phyloP scores from a whole-genome alignment of 495 filamentous ascomycete species.

The Astrothelium subdiscretum region DNA sequence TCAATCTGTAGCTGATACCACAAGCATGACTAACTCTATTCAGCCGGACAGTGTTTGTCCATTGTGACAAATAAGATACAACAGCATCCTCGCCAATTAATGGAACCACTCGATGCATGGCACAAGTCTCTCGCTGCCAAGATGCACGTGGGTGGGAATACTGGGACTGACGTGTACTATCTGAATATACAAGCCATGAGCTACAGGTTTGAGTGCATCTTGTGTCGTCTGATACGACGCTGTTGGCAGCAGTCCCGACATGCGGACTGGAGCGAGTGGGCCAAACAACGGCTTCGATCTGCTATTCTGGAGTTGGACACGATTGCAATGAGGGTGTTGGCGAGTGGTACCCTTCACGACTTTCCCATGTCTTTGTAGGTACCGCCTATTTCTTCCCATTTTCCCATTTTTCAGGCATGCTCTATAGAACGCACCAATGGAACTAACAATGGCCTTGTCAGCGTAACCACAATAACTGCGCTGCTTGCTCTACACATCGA shows the following conservation, averaged over 20 bases:
- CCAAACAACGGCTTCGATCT: slow-evolving; percentile 10
- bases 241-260: slow-evolving; percentile 5
- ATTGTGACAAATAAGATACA: slow-evolving; percentile 9
- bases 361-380: slow-evolving; percentile 10
- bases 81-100: slow-evolving; percentile 12
- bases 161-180: slow-evolving; percentile 12
- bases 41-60: slow-evolving; percentile 2
- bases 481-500: slow-evolving; percentile 15
- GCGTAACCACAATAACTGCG: slow-evolving; percentile 9
- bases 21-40: slow-evolving; percentile 1
- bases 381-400: background rate
- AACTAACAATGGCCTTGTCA: background rate
- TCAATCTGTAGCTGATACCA: slow-evolving; percentile 2
- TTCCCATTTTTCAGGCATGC: slow-evolving; percentile 6
- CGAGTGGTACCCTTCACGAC: slow-evolving; percentile 15
- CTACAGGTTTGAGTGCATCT: slow-evolving; percentile 14
- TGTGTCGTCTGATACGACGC: slow-evolving; percentile 12
- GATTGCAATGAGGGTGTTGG: slow-evolving; percentile 8
- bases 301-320: slow-evolving; percentile 13
- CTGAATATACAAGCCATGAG: slow-evolving; percentile 13
- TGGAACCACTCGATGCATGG: slow-evolving; percentile 11
- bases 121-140: slow-evolving; percentile 11
- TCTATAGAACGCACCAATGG: background rate
- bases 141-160: slow-evolving; percentile 11
- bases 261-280: slow-evolving; percentile 11